Percentiles rank a stretch among this genome's conserved stretches.
Conservation (phyloP, 331 rosid genomes). For the Quercus tomentella region DNA sequence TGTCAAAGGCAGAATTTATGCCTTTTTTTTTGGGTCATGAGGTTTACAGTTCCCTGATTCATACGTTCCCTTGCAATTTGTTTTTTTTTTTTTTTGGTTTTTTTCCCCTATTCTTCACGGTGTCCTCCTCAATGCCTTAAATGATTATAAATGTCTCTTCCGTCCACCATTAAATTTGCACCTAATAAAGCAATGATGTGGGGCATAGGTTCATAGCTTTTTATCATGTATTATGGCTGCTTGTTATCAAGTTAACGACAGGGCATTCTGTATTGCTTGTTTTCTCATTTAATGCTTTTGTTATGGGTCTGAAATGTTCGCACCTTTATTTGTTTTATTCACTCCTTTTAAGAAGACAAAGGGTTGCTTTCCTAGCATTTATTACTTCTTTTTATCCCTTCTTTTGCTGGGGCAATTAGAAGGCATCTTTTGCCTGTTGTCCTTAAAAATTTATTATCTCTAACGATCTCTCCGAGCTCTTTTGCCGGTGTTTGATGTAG, state of each 20-base stretch:
- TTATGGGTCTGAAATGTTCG: slow-evolving; percentile 30
- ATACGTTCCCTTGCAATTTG: neutral
- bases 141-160: neutral
- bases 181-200: slow-evolving; percentile 28
- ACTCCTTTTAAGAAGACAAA: slow-evolving; percentile 30
- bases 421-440: slow-evolving; percentile 20
- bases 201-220: slow-evolving; percentile 12
- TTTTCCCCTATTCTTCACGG: neutral
- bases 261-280: neutral
- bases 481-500: slow-evolving; percentile 14
- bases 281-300: slow-evolving; percentile 46
- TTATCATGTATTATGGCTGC: neutral
- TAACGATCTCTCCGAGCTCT: slow-evolving; percentile 27
- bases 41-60: neutral
- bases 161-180: slow-evolving; percentile 15
- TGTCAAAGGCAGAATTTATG: neutral
- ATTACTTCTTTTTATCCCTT: slow-evolving; percentile 30
- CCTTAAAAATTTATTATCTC: slow-evolving; percentile 34
- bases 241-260: neutral
- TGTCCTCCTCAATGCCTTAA: neutral
- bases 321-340: slow-evolving; percentile 40
- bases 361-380: slow-evolving; percentile 39
- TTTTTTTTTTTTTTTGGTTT: no score
- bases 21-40: neutral
- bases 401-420: slow-evolving; percentile 24